phyloP scores from a whole-genome alignment of 768 basidiomycete species.

The Thelephora aurantiotincta region DNA sequence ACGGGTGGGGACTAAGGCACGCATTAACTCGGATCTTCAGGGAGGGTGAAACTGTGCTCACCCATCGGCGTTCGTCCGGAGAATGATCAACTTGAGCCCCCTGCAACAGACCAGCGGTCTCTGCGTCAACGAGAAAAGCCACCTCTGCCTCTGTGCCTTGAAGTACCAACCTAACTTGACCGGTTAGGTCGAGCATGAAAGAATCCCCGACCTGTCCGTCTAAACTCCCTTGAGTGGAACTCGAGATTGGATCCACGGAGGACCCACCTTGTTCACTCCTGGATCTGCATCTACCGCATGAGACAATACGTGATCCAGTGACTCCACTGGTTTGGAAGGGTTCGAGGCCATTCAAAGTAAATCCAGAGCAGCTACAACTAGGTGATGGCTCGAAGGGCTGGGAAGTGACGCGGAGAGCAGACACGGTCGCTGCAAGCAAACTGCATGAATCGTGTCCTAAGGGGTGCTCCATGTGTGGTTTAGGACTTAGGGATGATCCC shows the following conservation, averaged over 20 bases:
- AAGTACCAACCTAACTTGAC: conserved; percentile 10
- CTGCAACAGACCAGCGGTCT: conserved; percentile 19
- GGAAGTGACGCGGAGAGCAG: conserved; percentile 26
- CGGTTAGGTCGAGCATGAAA: conserved; percentile 24
- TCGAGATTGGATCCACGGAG: background rate
- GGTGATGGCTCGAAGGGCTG: no score
- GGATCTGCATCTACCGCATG: conserved; percentile 41
- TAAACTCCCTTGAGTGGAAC: background rate
- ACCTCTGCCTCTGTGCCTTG: conserved; percentile 15
- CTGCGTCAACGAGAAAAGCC: conserved; percentile 22
- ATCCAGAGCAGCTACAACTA: no score
- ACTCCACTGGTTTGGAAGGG: no score
- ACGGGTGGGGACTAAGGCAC: no score
- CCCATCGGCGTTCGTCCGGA: background rate
- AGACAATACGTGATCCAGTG: conserved; percentile 29
- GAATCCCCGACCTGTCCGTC: conserved; percentile 22
- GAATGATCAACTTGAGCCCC: conserved; percentile 12
- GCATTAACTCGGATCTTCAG: background rate
- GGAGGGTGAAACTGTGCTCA: conserved; percentile 21
- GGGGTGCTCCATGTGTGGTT: conserved; percentile 5
- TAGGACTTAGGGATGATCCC: conserved; percentile 14
- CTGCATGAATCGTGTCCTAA: conserved; percentile 9
- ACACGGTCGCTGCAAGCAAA: conserved; percentile 19
- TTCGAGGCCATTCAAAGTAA: no score
- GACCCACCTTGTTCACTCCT: conserved; percentile 30